These are phyloP conservation scores for Juglanconis juglandina DNA, from an alignment of 2,329 filamentous ascomycete species.

Conservation along the genomic window DNA sequence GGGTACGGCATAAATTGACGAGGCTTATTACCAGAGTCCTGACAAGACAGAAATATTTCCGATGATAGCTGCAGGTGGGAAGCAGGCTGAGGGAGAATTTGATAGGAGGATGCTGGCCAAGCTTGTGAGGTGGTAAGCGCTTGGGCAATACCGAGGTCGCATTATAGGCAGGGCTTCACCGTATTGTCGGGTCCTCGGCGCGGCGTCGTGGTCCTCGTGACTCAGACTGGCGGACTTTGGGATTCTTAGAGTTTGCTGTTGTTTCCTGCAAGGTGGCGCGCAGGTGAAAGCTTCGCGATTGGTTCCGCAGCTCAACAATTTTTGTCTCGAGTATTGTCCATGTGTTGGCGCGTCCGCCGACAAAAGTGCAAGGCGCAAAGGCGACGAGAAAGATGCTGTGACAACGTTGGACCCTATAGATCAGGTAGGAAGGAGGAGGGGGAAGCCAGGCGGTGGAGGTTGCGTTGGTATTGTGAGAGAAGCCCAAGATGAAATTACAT, in stretches of 20 bases:
- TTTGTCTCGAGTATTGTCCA: too few relatives aligned
- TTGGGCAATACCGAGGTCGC: background rate
- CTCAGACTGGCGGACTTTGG: background rate
- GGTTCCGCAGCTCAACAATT: background rate
- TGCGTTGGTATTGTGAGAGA: too few relatives aligned
- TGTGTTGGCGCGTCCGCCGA: too few relatives aligned
- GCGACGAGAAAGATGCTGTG: too few relatives aligned
- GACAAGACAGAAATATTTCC: background rate
- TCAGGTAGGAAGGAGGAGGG: too few relatives aligned
- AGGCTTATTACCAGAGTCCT: background rate
- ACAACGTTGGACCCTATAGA: too few relatives aligned
- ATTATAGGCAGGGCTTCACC: background rate
- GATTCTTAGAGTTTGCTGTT: background rate
- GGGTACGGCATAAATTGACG: background rate
- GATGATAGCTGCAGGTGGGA: background rate
- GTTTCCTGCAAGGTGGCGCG: background rate
- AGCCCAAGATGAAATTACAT: too few relatives aligned
- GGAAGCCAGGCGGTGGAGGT: too few relatives aligned
- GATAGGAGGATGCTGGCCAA: background rate
- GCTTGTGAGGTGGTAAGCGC: background rate
- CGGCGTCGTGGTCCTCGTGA: background rate
- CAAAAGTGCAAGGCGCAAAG: too few relatives aligned
- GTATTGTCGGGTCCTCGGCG: background rate
- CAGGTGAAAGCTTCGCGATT: background rate
- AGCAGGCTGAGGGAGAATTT: background rate